These are phyloP conservation scores for Umbelopsis sp. DNA, from an alignment of 371 early-diverging fungal species.

Conservation along the genomic window DNA sequence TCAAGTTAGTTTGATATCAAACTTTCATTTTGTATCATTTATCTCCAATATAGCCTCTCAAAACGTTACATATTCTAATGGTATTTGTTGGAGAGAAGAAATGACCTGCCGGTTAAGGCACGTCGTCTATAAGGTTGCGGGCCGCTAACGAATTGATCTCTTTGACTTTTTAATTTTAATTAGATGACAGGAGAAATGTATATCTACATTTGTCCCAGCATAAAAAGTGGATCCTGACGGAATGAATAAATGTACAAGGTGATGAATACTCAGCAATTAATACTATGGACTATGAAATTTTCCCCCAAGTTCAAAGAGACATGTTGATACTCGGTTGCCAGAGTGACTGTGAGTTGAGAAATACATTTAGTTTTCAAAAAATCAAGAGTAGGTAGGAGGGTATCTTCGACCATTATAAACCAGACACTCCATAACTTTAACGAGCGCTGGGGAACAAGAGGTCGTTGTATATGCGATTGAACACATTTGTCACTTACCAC, in stretches of 20 bases:
- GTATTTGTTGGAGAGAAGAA: no score
- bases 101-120: no score
- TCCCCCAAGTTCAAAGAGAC: background rate
- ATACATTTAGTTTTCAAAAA: background rate
- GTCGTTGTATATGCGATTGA: background rate
- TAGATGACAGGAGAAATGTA: no score
- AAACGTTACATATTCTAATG: no score
- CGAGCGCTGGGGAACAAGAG: conserved; percentile 13
- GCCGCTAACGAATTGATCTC: no score
- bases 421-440: conserved; percentile 1
- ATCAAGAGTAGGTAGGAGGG: background rate
- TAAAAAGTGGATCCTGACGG: no score
- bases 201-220: no score
- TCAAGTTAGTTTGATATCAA: no score
- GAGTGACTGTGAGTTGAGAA: background rate
- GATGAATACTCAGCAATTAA: background rate
- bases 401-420: conserved; percentile 17
- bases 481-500: conserved; percentile 39
- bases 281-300: background rate
- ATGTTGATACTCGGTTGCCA: conserved; percentile 6
- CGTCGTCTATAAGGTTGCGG: no score
- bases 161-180: no score
- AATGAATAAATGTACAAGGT: background rate
- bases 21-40: no score
- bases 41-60: no score